phyloP scores from a whole-genome alignment of 768 basidiomycete species.

The Pholiota conissans region DNA sequence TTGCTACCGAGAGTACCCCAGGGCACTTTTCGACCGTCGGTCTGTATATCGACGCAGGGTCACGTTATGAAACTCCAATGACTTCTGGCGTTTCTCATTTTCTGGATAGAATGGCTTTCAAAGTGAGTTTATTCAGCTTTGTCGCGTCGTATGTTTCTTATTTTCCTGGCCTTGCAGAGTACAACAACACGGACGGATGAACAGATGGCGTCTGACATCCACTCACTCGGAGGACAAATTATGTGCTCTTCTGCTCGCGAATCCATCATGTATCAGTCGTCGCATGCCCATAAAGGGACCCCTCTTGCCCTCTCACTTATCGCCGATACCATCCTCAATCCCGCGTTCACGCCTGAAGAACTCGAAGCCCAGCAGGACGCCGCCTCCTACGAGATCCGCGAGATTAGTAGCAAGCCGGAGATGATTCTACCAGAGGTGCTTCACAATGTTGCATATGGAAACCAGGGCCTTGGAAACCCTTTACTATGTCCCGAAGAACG shows the following conservation, averaged over 20 bases:
- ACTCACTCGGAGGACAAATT: slow-evolving; percentile 88
- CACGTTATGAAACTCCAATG: slow-evolving; percentile 77
- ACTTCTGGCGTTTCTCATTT: slow-evolving; percentile 89
- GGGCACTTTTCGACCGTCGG: slow-evolving; percentile 95
- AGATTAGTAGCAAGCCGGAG: slow-evolving; percentile 87
- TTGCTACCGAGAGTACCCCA: slow-evolving; percentile 88
- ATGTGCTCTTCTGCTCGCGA: slow-evolving; percentile 89
- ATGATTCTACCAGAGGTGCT: slow-evolving; percentile 90
- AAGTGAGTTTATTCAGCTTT: slow-evolving; percentile 48
- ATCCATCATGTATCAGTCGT: slow-evolving; percentile 97
- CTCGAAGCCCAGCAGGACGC: slow-evolving; percentile 83
- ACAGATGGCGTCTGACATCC: slow-evolving; percentile 80
- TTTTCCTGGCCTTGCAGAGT: slow-evolving; percentile 48
- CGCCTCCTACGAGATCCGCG: slow-evolving; percentile 87
- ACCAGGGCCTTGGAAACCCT: slow-evolving; percentile 84
- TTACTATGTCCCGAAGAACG: slow-evolving; percentile 87
- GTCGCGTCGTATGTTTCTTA: slow-evolving; percentile 4
- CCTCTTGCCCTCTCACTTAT: slow-evolving; percentile 85
- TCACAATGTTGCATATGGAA: slow-evolving; percentile 81
- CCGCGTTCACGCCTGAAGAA: slow-evolving; percentile 76
- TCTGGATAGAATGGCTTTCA: slow-evolving; percentile 94
- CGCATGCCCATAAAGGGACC: slow-evolving; percentile 84
- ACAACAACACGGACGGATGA: slow-evolving; percentile 70
- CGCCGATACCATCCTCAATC: slow-evolving; percentile 84
- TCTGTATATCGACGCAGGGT: slow-evolving; percentile 91